Conservation (phyloP, 768 basidiomycete species). For the Lentinula sp. region DNA sequence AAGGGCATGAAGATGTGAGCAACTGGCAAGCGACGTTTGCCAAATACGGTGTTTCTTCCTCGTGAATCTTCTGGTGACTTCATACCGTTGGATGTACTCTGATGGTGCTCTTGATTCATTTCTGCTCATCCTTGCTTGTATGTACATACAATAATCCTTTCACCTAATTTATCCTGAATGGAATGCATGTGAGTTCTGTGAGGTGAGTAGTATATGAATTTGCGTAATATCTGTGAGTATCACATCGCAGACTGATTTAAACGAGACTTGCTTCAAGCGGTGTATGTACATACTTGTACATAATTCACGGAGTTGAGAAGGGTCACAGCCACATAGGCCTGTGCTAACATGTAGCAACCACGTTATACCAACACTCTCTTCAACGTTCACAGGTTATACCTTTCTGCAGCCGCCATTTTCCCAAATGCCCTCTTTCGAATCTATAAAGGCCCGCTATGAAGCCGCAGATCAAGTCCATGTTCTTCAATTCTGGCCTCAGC, state of each 20-base stretch:
- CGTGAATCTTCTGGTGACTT: not conserved
- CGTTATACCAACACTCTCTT: not conserved
- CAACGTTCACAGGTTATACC: slow-evolving; percentile 1
- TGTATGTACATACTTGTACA: too few relatives aligned
- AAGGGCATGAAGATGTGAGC: slow-evolving; percentile 77
- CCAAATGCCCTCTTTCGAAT: slow-evolving; percentile 46
- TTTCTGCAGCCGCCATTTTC: not conserved
- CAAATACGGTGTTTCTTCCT: slow-evolving; percentile 47
- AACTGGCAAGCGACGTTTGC: slow-evolving; percentile 56
- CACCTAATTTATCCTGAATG: too few relatives aligned
- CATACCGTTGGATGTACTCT: not conserved
- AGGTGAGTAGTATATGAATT: too few relatives aligned
- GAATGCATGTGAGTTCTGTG: too few relatives aligned
- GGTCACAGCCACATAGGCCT: not conserved
- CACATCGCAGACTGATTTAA: too few relatives aligned
- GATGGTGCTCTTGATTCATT: too few relatives aligned
- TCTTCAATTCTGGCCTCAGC: slow-evolving; percentile 77
- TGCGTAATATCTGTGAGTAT: too few relatives aligned
- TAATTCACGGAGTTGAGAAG: not conserved
- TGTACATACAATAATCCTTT: not conserved
- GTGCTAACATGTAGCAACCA: not conserved
- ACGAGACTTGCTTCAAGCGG: too few relatives aligned
- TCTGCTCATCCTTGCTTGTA: not conserved
- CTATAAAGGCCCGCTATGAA: slow-evolving; percentile 59
- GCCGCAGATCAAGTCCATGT: slow-evolving; percentile 85